Evolutionary conservation across 2,329 filamentous ascomycete genomes (phyloP).

Genomic region (Botrytis galanthina): DNA sequence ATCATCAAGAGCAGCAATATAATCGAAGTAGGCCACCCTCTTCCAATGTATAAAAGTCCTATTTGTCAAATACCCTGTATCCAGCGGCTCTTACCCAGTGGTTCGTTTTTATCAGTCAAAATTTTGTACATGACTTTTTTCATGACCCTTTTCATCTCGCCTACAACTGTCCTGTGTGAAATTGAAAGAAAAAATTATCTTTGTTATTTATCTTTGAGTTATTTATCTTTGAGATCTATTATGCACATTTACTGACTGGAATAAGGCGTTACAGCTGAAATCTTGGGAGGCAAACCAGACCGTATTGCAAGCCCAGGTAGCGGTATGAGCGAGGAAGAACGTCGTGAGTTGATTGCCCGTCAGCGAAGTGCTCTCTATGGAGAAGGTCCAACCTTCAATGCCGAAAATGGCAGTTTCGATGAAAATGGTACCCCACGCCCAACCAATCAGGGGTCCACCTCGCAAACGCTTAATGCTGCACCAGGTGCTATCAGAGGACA

Average conservation of each 20-base stretch:
- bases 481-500: constrained; percentile 64
- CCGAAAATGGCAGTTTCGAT: constrained; percentile 66
- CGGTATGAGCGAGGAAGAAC: constrained; percentile 89
- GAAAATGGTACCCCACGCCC: constrained; percentile 63
- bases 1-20: constrained; percentile 99
- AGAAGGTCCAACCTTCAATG: constrained; percentile 61
- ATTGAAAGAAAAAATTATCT: constrained; percentile 19
- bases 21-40: constrained; percentile 94
- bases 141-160: constrained; percentile 32
- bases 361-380: constrained; percentile 94
- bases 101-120: constrained; percentile 32
- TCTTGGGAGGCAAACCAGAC: constrained; percentile 73
- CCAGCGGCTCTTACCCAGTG: constrained; percentile 31
- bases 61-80: constrained; percentile 35
- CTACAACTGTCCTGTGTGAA: constrained; percentile 42
- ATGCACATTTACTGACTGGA: constrained; percentile 40
- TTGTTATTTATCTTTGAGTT: constrained; percentile 12
- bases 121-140: constrained; percentile 40
- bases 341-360: constrained; percentile 90
- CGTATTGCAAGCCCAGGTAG: constrained; percentile 79
- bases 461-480: constrained; percentile 58
- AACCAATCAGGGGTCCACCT: constrained; percentile 62
- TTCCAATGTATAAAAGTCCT: constrained; percentile 59
- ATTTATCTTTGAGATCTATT: constrained; percentile 20
- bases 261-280: constrained; percentile 63